Evolutionary conservation across 2,329 filamentous ascomycete species (phyloP), one percentile per base, ranked within the genome.

Genomic region (Cercospora nicotianae): DNA sequence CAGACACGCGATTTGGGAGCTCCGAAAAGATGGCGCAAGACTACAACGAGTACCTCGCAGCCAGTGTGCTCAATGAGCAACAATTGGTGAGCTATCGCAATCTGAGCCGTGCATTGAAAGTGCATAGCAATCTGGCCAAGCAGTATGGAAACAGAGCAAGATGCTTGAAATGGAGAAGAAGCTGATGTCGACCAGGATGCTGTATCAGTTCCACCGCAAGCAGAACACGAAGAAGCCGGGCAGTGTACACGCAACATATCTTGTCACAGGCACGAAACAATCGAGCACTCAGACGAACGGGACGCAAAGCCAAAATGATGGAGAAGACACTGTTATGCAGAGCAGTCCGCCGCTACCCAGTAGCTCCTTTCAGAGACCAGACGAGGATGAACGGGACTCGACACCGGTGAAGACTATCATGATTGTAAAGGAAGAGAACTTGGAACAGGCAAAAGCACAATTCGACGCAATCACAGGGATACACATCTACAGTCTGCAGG

Each of bases 221-320:
- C 91, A 96, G 77, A 96, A 93, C 79, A 84, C 83, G 64, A 92
- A 90, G 79, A 90, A 89, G 69, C 85, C 91, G 0, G 86, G 88
- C 23, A 90, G 88, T 28, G 84, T 97, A n/a, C 88, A 96, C 81
- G 95, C 94, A 55, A 97, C 93, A n/a, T 99, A 97, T 80, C 83
- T 97, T 60, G 78, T 99, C 57, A 91, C 89, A 61, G 95, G 94
- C 45, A 86, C 83, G 23, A 90, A 87, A 75, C 65, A 83, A 80
- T 63, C 75, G 75, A 5, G 62, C 72, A 53, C 75, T 26, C 66
- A 73, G 28, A 73, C 78, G 10, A 84, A 83, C 71, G 81, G 79
- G 23, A 70, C 73, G 58, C 75, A 78, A 33, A 77, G 76, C 26
- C 81, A 84, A 39, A 64, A 69, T 8, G 72, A 90, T 73, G 87